These are phyloP conservation scores for sorghum (Sorghum bicolor) DNA, from an alignment of 176 grass and related monocot genomes.

Conservation along the genomic window DNA sequence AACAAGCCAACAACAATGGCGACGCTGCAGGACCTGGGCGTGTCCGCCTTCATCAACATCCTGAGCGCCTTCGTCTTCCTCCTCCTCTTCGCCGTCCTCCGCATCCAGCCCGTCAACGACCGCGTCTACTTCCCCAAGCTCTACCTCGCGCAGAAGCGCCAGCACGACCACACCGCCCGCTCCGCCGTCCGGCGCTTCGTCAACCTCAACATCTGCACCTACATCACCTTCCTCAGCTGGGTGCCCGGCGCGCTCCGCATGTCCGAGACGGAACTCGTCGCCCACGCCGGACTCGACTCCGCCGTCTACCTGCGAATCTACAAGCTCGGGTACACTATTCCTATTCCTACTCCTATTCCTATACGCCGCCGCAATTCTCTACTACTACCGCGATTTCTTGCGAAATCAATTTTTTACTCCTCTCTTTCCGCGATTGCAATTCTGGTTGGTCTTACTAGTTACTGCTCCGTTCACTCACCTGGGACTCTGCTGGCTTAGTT, in stretches of 20 bases:
- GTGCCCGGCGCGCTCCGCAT: conserved; percentile 79
- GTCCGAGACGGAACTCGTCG: conserved; percentile 59
- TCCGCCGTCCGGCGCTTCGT: conserved; percentile 59
- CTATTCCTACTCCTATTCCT: no score
- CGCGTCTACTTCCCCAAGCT: conserved; percentile 96
- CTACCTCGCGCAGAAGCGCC: conserved; percentile 51
- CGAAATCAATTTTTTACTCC: no score
- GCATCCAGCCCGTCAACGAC: conserved; percentile 95
- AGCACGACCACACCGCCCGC: conserved; percentile 7
- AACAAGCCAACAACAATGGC: no score
- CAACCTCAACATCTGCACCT: conserved; percentile 88
- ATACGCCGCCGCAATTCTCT: no score
- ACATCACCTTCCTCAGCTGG: conserved; percentile 91
- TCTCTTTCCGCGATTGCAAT: not conserved
- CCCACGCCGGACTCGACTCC: conserved; percentile 91
- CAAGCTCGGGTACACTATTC: conserved; percentile 87
- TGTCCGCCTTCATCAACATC: conserved; percentile 98
- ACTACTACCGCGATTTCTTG: not conserved
- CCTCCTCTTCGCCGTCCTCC: conserved; percentile 77
- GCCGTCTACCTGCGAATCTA: conserved; percentile 94
- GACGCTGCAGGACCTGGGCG: conserved; percentile 76
- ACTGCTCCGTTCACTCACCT: not conserved
- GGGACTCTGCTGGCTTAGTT: not conserved
- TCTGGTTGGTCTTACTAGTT: not conserved
- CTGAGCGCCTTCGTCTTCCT: conserved; percentile 76